phyloP scores from a whole-genome alignment of 2,329 filamentous ascomycete species.

The Trichoderma afroharzianum region DNA sequence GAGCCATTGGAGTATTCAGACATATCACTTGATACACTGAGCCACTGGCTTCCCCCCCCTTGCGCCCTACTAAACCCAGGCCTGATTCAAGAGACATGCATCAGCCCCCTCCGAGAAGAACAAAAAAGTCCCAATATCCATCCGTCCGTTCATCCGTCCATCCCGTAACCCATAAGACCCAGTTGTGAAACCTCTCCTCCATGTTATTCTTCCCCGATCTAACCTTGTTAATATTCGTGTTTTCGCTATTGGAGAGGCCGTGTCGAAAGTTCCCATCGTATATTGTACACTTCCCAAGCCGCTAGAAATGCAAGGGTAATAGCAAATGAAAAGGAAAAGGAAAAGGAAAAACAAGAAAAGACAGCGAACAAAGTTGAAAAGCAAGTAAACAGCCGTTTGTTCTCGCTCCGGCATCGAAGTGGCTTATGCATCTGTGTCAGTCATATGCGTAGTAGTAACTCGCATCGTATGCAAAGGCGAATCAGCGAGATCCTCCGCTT shows the following conservation, averaged over 20 bases:
- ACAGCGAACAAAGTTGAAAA: neutral
- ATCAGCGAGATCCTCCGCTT: conserved; percentile 26
- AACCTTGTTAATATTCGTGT: neutral
- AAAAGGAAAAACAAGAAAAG: neutral
- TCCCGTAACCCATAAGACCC: neutral
- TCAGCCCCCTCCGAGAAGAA: neutral
- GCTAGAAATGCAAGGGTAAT: conserved; percentile 2
- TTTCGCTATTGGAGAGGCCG: neutral
- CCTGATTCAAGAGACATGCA: neutral
- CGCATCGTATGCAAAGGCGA: neutral
- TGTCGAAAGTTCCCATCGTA: neutral
- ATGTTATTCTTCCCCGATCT: neutral
- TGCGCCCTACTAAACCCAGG: neutral
- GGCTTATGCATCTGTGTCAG: neutral
- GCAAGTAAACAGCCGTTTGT: neutral
- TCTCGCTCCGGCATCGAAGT: neutral
- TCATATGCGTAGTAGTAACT: neutral
- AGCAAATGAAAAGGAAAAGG: neutral
- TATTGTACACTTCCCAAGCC: conserved; percentile 9
- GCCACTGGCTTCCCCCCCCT: neutral
- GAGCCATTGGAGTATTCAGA: neutral
- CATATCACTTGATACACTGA: neutral
- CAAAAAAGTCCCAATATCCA: neutral
- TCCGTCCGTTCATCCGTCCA: neutral
- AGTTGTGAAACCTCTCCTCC: neutral